Evolutionary conservation across 2,329 filamentous ascomycete species (phyloP).

Genomic region (Aspergillus aculeatinus): DNA sequence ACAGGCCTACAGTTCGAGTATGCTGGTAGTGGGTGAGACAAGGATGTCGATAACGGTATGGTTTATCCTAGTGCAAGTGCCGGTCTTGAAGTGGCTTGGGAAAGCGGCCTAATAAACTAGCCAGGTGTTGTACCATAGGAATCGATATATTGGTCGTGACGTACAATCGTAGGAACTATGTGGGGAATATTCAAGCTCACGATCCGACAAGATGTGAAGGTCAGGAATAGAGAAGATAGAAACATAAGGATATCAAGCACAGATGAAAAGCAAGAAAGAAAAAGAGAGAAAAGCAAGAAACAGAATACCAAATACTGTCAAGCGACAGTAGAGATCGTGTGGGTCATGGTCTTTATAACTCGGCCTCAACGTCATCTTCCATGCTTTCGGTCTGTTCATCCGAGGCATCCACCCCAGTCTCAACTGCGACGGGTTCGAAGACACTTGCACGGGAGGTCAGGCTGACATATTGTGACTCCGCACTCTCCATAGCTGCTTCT

Average conservation of each 20-base stretch:
- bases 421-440: conserved; percentile 35
- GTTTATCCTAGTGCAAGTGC: no score
- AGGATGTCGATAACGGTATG: no score
- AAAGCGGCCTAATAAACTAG: no score
- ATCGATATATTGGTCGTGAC: conserved; percentile 19
- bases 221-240: neutral
- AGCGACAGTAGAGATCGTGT: neutral
- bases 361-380: neutral
- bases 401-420: conserved; percentile 41
- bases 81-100: no score
- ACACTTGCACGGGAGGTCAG: conserved; percentile 34
- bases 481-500: conserved; percentile 35
- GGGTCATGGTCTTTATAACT: neutral
- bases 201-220: conserved; percentile 5
- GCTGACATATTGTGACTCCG: conserved; percentile 32
- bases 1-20: no score
- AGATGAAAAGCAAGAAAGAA: conserved; percentile 11
- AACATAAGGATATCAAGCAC: conserved; percentile 4
- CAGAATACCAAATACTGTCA: conserved; percentile 8
- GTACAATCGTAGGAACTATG: conserved; percentile 34
- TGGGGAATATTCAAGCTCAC: conserved; percentile 35
- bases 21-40: no score
- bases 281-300: conserved; percentile 8
- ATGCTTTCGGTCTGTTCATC: conserved; percentile 30
- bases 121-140: neutral